Base-by-base conservation (phyloP, 2,329 filamentous ascomycete species). In the Aspergillus sergii region DNA sequence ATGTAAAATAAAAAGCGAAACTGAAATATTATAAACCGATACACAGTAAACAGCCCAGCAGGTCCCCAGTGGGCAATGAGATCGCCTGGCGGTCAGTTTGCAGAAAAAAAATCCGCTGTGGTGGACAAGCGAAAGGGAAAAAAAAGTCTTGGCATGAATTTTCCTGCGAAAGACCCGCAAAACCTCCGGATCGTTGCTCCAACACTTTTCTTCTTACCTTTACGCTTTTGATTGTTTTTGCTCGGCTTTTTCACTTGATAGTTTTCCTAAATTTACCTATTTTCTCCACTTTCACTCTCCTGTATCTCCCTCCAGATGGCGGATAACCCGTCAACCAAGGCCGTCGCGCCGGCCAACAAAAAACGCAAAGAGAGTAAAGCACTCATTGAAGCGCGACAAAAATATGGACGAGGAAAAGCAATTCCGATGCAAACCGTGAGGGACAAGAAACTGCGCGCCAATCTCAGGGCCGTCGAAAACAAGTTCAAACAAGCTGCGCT, bases 371-470 rank as follows among this genome's bases (percentile, higher is more conserved):
- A 78, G 32, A 80, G 78, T 64, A 74, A 75, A 66, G 70, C 74
- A 64, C 62, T 81, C 12, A 72, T 74, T 34, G 79, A 81, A 67
- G 92, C 92, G 58, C 86, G 93, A 71, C 86, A 88, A 72, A 85
- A 85, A 60, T 99, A 99, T 80, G 95, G 95, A 39, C 89, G 95
- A 69, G 95, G 95, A 57, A 87, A 87, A 69, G 86, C 86, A 66
- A 90, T 96, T 70, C 85, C 90, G 63, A 84, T 89, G 53, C 90
- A 90, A 73, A 83, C 82, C 10, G 88, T 97, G 72, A 91, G 89
- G 72, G 93, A 98, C 83, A 96, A 92, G 84, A 99, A 98, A 78
- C 80, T 98, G 66, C 90, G 93, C 56, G 86, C 88, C 14, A 96
- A 92, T 68, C 81, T 99, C 57, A 90, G 89, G 74, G 84, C 84